Evolutionary conservation across 169 alveolate genomes (phyloP).

Genomic region (Neospora caninum): DNA sequence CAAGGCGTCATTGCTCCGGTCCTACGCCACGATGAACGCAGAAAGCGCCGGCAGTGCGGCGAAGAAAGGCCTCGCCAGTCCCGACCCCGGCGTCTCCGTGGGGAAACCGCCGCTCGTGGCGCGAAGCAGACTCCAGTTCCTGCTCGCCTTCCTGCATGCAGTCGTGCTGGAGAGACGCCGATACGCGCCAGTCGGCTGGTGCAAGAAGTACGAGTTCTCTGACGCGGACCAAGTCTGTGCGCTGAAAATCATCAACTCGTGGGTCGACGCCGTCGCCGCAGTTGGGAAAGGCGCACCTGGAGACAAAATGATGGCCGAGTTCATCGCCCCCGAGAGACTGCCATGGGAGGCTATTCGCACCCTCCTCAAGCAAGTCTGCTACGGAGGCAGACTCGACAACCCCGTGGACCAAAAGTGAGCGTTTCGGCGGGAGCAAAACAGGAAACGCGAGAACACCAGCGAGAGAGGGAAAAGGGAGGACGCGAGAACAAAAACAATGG

Average conservation of each 20-base stretch:
- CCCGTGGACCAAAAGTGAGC: conserved; percentile 90
- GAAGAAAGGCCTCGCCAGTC: conserved; percentile 13
- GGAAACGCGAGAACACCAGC: neutral
- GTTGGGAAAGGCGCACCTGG: conserved; percentile 65
- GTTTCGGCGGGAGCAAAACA: neutral
- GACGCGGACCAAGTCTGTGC: conserved; percentile 97
- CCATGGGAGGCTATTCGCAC: conserved; percentile 99
- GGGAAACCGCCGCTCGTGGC: conserved; percentile 81
- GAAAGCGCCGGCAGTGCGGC: neutral
- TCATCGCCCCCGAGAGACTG: conserved; percentile 93
- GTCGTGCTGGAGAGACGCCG: conserved; percentile 95
- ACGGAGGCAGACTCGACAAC: conserved; percentile 98
- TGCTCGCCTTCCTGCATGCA: conserved; percentile 97
- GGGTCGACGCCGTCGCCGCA: conserved; percentile 83
- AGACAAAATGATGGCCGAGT: conserved; percentile 61
- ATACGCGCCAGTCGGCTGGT: conserved; percentile 99
- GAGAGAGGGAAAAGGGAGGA: neutral
- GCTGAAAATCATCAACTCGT: conserved; percentile 92
- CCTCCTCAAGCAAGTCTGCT: conserved; percentile 90
- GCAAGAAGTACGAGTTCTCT: conserved; percentile 95
- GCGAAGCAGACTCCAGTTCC: conserved; percentile 92
- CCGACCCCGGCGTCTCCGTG: neutral
- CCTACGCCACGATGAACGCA: conserved; percentile 81
- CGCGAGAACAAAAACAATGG: neutral
- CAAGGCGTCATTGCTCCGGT: conserved; percentile 88